Evolutionary conservation across 2,329 filamentous ascomycete genomes (phyloP), one percentile per base, ranked within the genome.

Genomic region (Sordariomycetes sp.): DNA sequence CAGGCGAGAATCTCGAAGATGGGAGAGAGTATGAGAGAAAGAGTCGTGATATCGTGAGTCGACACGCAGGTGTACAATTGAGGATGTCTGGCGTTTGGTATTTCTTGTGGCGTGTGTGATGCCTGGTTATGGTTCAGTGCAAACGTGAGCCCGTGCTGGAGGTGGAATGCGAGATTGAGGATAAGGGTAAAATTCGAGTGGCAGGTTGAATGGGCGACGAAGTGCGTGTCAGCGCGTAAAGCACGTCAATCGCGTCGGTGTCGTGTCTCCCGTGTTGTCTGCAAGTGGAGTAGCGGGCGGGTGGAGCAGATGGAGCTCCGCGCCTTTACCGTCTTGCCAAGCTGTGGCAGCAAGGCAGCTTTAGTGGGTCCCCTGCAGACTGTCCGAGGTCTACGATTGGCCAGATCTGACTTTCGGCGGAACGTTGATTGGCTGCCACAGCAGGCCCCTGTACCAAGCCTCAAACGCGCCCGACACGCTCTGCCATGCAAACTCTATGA

Each of bases 121-220:
- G 39, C n/a, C 39, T n/a, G 5, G 39, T 45, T n/a, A n/a, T n/a
- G 15, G 39, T 7, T 7, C 39, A 2, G 39, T 45, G 17, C 6
- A 45, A 45, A 45, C 13, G 13, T 45, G 17, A 45, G 13, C n/a
- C 39, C 39, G 15, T 45, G 39, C 39, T n/a, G 13, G 7, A 42
- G n/a, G 39, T n/a, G 39, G 39, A 45, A 8, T 45, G 53, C 53
- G 35, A 32, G 36, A 42, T 45, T 22, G 53, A 55, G 48, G 8
- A 39, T 22, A 32, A 3, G 25, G 22, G 17, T 32, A 48, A 56
- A 56, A 56, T 56, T 52, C 39, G 7, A 25, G 55, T 52, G 55
- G 55, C 55, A 48, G 55, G 55, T 56, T 56, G 55, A 22, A 42
- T 50, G 54, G 54, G 54, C 54, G 54, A 56, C 54, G 54, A 56